Evolutionary conservation across 768 basidiomycete genomes (phyloP).

Genomic region (Pisolithus marmoratus): DNA sequence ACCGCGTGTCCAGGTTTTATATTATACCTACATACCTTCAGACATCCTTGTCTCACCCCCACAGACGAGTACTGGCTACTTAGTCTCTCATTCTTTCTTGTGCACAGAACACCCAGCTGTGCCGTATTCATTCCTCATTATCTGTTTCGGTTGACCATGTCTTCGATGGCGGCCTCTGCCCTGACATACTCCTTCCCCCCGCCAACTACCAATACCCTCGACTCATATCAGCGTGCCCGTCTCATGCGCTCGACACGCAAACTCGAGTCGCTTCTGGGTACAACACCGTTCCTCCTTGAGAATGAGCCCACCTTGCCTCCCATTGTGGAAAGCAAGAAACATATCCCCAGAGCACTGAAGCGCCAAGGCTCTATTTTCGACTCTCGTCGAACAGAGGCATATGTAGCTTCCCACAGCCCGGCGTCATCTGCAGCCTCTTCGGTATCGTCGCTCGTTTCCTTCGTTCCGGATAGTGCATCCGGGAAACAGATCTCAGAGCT

Average conservation of each 20-base stretch:
- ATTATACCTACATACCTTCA: slow-evolving; percentile 45
- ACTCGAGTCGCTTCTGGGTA: slow-evolving; percentile 30
- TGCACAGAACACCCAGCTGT: background rate
- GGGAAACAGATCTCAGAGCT: slow-evolving; percentile 8
- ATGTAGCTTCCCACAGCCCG: slow-evolving; percentile 17
- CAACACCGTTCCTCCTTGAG: slow-evolving; percentile 32
- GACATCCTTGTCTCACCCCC: slow-evolving; percentile 4
- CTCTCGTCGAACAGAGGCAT: slow-evolving; percentile 13
- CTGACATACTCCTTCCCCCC: slow-evolving; percentile 20
- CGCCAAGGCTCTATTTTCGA: slow-evolving; percentile 30
- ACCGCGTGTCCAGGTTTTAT: slow-evolving; percentile 20
- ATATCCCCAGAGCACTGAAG: slow-evolving; percentile 16
- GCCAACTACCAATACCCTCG: slow-evolving; percentile 30
- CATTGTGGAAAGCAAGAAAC: slow-evolving; percentile 9
- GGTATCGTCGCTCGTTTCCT: slow-evolving; percentile 14
- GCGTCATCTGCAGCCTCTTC: slow-evolving; percentile 5
- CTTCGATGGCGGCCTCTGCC: slow-evolving; percentile 11
- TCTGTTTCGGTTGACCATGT: slow-evolving; percentile 11
- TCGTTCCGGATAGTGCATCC: slow-evolving; percentile 4
- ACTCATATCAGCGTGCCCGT: slow-evolving; percentile 26
- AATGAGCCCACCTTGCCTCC: slow-evolving; percentile 19
- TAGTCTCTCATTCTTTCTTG: slow-evolving; percentile 2
- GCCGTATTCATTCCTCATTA: background rate
- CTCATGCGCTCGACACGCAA: slow-evolving; percentile 35
- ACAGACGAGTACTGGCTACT: slow-evolving; percentile 11